Base-by-base conservation (phyloP, 2,329 filamentous ascomycete species). In the Colletotrichum lupini region DNA sequence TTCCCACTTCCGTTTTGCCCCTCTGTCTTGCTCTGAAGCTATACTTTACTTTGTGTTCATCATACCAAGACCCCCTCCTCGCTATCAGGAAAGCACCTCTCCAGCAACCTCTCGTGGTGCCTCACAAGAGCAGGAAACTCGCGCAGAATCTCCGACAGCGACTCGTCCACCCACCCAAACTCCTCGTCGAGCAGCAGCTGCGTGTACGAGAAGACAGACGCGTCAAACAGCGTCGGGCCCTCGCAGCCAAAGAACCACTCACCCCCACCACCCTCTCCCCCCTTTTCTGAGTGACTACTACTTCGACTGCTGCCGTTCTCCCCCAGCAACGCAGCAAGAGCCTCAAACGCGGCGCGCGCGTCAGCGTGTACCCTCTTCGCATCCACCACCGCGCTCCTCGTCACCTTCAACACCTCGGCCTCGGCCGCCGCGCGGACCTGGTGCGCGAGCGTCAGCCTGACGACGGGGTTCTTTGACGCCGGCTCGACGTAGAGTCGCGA, bases 121-220 rank as follows among this genome's bases (percentile, higher is more conserved):
- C 74, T 83, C 70, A 93, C 89, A 75, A 98, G 85, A 77, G 91
- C 92, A 7, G 85, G 84, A 77, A 91, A 88, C 71, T 84, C 84
- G 64, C 81, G 82, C 71, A 97, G 79, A 63, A 89, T 83, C 68
- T 88, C 86, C 16, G 82, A 85, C 64, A 97, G 83, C 66, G 86
- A 85, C 73, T 87, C 88, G 69, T 94, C 90, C 72, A 84, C 85
- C 93, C 94, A 95, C 1, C 83, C 85, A 75, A 95, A 75, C 8
- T 74, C 74, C 78, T 91, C 87, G 73, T 93, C 91, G 64, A 97
- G 83, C 65, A 98, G 85, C 63, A 97, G 85, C 81, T 97, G 91
- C 0, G 94, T 95, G 82, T 98, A 99, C 4, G 95, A 92, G 83
- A 98, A 98, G 2, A 98, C 90, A 67, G 91, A 91, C 7, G 96